Evolutionary conservation across 805 yeast genomes (phyloP).

Genomic region (Ogataea degrootiae): DNA sequence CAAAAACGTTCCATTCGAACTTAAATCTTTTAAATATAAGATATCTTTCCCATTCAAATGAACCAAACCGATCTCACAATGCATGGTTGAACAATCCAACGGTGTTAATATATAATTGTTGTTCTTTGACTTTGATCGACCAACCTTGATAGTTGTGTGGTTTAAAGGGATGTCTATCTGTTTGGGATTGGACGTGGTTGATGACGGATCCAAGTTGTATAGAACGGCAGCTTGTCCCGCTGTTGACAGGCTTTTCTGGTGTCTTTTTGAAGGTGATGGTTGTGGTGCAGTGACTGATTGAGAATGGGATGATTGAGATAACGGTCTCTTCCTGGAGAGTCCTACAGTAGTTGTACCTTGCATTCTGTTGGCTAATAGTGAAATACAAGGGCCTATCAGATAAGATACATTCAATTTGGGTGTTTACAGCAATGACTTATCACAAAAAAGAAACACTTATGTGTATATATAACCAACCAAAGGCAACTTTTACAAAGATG

Average conservation of each 20-base stretch:
- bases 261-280: conserved; percentile 1
- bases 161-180: conserved; percentile 12
- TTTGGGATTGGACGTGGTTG: neutral
- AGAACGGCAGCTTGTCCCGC: conserved; percentile 5
- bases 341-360: conserved; percentile 3
- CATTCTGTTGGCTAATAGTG: neutral
- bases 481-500: no score
- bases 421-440: no score
- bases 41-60: conserved; percentile 33
- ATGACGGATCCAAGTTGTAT: conserved; percentile 11
- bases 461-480: no score
- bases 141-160: conserved; percentile 15
- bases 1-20: conserved; percentile 64
- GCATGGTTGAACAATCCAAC: conserved; percentile 59
- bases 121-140: conserved; percentile 37
- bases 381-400: no score
- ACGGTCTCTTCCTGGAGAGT: conserved; percentile 14
- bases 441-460: no score
- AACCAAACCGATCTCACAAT: conserved; percentile 49
- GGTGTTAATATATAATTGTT: conserved; percentile 49
- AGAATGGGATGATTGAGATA: conserved; percentile 1
- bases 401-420: no score
- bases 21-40: conserved; percentile 48
- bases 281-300: neutral
- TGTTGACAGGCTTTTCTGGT: neutral